phyloP scores from a whole-genome alignment of 352 stramenopile species.

The Globisporangium paroecandrum region DNA sequence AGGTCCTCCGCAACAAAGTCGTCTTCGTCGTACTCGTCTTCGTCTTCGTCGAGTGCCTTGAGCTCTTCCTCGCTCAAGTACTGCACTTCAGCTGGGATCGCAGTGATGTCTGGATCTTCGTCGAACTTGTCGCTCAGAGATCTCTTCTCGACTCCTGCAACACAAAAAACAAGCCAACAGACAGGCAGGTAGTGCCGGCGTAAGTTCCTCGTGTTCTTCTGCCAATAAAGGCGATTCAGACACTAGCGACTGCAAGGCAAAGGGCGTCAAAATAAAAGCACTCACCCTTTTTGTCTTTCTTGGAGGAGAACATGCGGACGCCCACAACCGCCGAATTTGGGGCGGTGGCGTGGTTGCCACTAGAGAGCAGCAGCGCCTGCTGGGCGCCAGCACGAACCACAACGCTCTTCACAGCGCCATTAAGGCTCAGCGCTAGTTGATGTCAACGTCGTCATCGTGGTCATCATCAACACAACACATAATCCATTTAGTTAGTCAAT shows the following conservation, averaged over 20 bases:
- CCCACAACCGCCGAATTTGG: conserved; percentile 2
- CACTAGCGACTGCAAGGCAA: too few relatives aligned
- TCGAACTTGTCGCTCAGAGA: conserved; percentile 56
- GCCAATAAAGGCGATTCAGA: not conserved
- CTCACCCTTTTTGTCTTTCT: conserved; percentile 56
- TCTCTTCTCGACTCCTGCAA: conserved; percentile 39
- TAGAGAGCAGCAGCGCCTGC: conserved; percentile 16
- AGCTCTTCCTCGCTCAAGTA: conserved; percentile 50
- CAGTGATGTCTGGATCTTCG: conserved; percentile 41
- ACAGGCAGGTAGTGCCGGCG: not conserved
- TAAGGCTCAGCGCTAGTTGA: conserved; percentile 20
- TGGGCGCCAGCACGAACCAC: conserved; percentile 22
- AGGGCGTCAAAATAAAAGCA: not conserved
- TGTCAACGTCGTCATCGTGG: not conserved
- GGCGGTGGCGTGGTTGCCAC: conserved; percentile 8
- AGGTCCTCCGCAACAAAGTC: conserved; percentile 36
- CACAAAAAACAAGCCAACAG: not conserved
- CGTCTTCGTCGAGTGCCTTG: conserved; percentile 20
- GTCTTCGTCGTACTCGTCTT: conserved; percentile 25
- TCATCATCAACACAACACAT: not conserved
- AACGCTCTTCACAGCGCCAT: conserved; percentile 17
- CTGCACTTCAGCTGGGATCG: conserved; percentile 57
- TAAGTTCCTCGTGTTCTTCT: not conserved
- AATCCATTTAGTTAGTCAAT: not conserved
- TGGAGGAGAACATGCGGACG: conserved; percentile 38